A percentile compares a stretch with the other conserved stretches of the same genome.
These are phyloP conservation scores for Neophaeococcomyces aloes DNA, from an alignment of 2,329 filamentous ascomycete genomes.

Conservation along the genomic window DNA sequence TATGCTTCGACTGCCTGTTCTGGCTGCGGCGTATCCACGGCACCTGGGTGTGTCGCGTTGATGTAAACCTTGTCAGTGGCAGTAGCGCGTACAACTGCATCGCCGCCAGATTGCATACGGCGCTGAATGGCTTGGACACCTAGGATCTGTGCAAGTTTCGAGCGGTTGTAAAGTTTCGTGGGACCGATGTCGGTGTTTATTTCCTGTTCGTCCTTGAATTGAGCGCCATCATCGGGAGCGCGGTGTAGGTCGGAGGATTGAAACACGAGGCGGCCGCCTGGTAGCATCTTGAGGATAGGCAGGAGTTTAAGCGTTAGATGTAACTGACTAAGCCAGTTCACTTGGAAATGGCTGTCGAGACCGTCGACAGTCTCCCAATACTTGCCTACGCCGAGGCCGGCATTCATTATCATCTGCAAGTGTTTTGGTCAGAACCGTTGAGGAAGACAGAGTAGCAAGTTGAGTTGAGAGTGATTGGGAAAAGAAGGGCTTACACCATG, in stretches of 20 bases:
- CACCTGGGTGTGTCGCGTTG: slow-evolving; percentile 42
- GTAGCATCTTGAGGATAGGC: slow-evolving; percentile 35
- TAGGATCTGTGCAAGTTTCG: slow-evolving; percentile 41
- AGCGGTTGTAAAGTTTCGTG: slow-evolving; percentile 39
- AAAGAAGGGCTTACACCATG: slow-evolving; percentile 33
- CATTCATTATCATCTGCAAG: slow-evolving; percentile 35
- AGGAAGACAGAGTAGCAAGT: too few relatives aligned
- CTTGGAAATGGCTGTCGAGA: slow-evolving; percentile 41
- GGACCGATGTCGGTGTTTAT: slow-evolving; percentile 42
- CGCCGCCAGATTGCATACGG: slow-evolving; percentile 14
- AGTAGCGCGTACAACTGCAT: slow-evolving; percentile 21
- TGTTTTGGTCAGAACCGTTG: too few relatives aligned
- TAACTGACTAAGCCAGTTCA: slow-evolving; percentile 42
- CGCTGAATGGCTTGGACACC: slow-evolving; percentile 35
- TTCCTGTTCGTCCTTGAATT: slow-evolving; percentile 38
- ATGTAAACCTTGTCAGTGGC: slow-evolving; percentile 27
- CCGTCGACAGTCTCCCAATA: slow-evolving; percentile 42
- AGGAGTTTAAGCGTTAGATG: slow-evolving; percentile 39
- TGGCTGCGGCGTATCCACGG: slow-evolving; percentile 38
- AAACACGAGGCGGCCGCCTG: slow-evolving; percentile 38
- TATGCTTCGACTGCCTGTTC: slow-evolving; percentile 42
- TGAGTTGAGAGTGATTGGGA: too few relatives aligned
- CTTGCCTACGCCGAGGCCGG: slow-evolving; percentile 40
- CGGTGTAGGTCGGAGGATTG: slow-evolving; percentile 43
- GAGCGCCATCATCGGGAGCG: slow-evolving; percentile 27